These are phyloP conservation scores for Globisporangium middletonii DNA, from an alignment of 352 stramenopile species.

Conservation along the genomic window DNA sequence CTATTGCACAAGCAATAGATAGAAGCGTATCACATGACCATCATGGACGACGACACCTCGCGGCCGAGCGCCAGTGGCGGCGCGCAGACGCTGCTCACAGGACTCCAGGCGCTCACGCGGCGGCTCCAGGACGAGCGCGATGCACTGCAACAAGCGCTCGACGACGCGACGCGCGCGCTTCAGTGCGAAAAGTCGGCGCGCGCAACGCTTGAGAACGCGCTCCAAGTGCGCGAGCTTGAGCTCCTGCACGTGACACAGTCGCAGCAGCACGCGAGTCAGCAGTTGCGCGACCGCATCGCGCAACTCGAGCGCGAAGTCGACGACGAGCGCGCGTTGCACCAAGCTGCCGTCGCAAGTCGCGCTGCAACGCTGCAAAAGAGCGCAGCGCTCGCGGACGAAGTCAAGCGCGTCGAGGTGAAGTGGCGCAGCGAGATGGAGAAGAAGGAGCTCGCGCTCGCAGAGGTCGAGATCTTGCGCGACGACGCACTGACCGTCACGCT, in stretches of 20 bases:
- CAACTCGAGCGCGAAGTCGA: conserved; percentile 61
- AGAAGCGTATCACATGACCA: too few species aligned
- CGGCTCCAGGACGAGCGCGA: conserved; percentile 59
- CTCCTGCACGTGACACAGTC: conserved; percentile 62
- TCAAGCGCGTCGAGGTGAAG: conserved; percentile 49
- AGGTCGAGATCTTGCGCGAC: conserved; percentile 42
- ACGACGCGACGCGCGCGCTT: conserved; percentile 43
- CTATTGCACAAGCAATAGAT: too few species aligned
- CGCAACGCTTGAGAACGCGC: conserved; percentile 45
- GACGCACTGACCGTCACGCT: conserved; percentile 32
- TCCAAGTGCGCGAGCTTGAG: conserved; percentile 61
- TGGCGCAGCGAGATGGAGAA: conserved; percentile 61
- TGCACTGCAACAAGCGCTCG: conserved; percentile 34
- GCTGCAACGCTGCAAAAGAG: conserved; percentile 55
- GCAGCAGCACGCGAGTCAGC: conserved; percentile 37
- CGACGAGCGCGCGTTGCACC: conserved; percentile 42
- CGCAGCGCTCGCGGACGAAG: conserved; percentile 31
- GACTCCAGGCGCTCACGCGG: conserved; percentile 55
- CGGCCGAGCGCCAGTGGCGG: not conserved
- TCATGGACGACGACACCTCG: too few species aligned
- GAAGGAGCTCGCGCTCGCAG: conserved; percentile 42
- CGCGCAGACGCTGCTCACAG: conserved; percentile 10
- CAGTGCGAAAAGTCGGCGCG: conserved; percentile 29
- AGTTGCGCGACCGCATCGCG: conserved; percentile 38
- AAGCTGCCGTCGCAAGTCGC: conserved; percentile 43